phyloP scores from a whole-genome alignment of 768 basidiomycete genomes.

The Coprinellus aureogranulatus region DNA sequence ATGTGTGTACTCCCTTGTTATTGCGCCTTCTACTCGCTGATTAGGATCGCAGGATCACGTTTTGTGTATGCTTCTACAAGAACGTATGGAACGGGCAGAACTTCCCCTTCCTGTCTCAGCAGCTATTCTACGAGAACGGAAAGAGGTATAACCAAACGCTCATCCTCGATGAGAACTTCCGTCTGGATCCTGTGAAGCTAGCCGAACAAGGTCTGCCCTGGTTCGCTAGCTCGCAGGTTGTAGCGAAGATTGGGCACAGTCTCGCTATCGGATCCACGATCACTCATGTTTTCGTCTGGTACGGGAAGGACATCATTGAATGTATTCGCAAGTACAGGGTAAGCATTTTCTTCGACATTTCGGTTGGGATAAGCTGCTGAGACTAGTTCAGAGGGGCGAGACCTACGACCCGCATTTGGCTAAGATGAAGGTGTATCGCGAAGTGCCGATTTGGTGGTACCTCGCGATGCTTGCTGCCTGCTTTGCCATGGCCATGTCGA shows the following conservation, averaged over 20 bases:
- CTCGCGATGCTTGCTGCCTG: constrained; percentile 39
- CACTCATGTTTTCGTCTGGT: constrained; percentile 53
- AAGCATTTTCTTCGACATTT: too few relatives aligned
- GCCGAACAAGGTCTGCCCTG: constrained; percentile 44
- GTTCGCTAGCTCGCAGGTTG: constrained; percentile 44
- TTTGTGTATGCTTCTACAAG: constrained; percentile 41
- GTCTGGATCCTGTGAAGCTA: constrained; percentile 47
- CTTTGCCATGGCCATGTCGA: constrained; percentile 52
- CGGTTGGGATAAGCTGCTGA: too few relatives aligned
- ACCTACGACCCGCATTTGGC: constrained; percentile 51
- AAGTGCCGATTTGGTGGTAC: constrained; percentile 55
- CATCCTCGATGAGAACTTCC: constrained; percentile 52
- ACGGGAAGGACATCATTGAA: constrained; percentile 44
- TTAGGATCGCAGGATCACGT: constrained; percentile 33
- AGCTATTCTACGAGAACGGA: constrained; percentile 51
- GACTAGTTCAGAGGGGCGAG: constrained; percentile 25
- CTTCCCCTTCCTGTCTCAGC: constrained; percentile 59
- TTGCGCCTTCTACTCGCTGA: neutral
- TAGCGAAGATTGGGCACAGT: constrained; percentile 37
- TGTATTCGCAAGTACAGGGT: constrained; percentile 44
- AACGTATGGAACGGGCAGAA: constrained; percentile 59
- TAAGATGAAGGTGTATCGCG: constrained; percentile 49
- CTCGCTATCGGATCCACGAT: constrained; percentile 47
- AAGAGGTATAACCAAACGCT: constrained; percentile 48
- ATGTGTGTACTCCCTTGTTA: constrained; percentile 36